Percentiles rank a stretch among this genome's conserved stretches.
These are phyloP conservation scores for Diutina neorugosa DNA, from an alignment of 1,139 yeast genomes.

Conservation along the genomic window DNA sequence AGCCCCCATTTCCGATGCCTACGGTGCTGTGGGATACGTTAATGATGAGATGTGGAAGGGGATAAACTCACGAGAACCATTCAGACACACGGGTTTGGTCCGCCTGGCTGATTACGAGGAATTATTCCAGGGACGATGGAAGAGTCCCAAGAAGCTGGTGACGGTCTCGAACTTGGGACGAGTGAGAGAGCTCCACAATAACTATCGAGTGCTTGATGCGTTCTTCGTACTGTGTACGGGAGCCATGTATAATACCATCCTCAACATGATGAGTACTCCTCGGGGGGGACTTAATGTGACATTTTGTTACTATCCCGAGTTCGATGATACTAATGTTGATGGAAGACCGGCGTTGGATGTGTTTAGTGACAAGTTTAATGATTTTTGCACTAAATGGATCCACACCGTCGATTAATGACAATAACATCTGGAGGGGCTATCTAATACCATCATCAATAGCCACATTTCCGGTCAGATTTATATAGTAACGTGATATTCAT, in stretches of 20 bases:
- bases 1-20: background rate
- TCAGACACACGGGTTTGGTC: background rate
- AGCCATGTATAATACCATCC: background rate
- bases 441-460: no score
- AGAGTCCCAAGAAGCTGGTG: background rate
- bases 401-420: background rate
- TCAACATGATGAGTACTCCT: background rate
- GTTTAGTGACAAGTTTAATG: background rate
- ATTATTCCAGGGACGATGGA: background rate
- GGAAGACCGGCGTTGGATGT: background rate
- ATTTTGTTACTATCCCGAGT: conserved; percentile 2
- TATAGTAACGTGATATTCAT: no score
- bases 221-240: conserved; percentile 2
- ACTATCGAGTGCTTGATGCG: conserved; percentile 1
- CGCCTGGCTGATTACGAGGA: background rate
- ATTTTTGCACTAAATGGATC: background rate
- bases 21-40: background rate
- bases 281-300: background rate
- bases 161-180: background rate
- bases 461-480: no score
- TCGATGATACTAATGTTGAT: background rate
- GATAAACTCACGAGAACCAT: background rate
- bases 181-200: background rate
- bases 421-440: background rate
- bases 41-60: background rate